phyloP scores from a whole-genome alignment of 2,329 filamentous ascomycete genomes.

The Huntiella moniliformis region DNA sequence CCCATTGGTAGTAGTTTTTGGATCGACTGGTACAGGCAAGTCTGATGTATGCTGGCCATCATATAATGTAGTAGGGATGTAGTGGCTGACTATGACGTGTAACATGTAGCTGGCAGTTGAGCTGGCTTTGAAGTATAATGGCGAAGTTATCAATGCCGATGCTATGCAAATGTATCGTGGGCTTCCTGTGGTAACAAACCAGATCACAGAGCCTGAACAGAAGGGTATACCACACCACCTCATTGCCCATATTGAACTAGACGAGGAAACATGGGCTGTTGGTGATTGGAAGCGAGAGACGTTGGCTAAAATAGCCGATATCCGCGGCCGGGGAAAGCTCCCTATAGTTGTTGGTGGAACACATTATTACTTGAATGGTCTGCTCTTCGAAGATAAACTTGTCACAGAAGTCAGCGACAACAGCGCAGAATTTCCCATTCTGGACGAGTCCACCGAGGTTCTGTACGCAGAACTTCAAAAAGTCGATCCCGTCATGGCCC shows the following conservation, averaged over 20 bases:
- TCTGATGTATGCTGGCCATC: conserved; percentile 46
- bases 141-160: conserved; percentile 92
- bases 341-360: conserved; percentile 89
- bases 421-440: conserved; percentile 39
- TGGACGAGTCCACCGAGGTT: conserved; percentile 50
- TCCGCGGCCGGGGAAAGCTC: conserved; percentile 56
- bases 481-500: conserved; percentile 78
- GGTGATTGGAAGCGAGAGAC: conserved; percentile 57
- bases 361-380: conserved; percentile 81
- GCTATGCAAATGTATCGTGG: conserved; percentile 95
- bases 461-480: conserved; percentile 56
- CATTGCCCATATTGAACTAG: conserved; percentile 56
- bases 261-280: conserved; percentile 69
- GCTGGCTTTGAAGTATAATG: conserved; percentile 62
- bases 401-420: conserved; percentile 25
- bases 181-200: conserved; percentile 87
- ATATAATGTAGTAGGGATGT: conserved; percentile 14
- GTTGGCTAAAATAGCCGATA: conserved; percentile 51
- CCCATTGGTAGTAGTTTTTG: conserved; percentile 65
- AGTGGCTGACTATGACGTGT: neutral
- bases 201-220: conserved; percentile 57
- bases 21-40: conserved; percentile 84
- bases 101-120: conserved; percentile 61
- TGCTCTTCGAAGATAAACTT: conserved; percentile 62
- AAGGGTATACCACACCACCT: conserved; percentile 75